Conservation (phyloP, 805 yeast species). For the Starmerella floris region DNA sequence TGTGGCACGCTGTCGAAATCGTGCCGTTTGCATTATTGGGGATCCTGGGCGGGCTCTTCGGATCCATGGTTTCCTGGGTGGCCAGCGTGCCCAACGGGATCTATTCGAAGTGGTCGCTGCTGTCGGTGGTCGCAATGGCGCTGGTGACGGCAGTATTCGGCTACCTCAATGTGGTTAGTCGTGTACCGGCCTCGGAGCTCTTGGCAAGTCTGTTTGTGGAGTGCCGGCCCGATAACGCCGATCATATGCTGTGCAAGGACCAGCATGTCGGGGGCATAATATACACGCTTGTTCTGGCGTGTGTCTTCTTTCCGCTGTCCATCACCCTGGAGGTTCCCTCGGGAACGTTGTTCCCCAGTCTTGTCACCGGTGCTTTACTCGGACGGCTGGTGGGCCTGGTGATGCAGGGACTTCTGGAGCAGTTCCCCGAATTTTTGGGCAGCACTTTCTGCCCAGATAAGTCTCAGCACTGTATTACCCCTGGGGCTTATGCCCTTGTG, state of each 20-base stretch:
- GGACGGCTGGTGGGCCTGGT: constrained; percentile 77
- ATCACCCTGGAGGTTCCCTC: constrained; percentile 72
- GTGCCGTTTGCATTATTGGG: constrained; percentile 65
- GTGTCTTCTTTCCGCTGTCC: constrained; percentile 50
- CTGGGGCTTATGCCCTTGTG: constrained; percentile 77
- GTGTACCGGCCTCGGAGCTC: constrained; percentile 27
- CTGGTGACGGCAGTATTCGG: constrained; percentile 37
- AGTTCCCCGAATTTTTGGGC: constrained; percentile 17
- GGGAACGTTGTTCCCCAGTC: constrained; percentile 93
- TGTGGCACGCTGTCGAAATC: constrained; percentile 60
- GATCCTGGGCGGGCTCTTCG: constrained; percentile 53
- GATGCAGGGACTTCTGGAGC: constrained; percentile 55
- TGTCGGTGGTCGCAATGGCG: constrained; percentile 37
- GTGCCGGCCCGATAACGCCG: constrained; percentile 31
- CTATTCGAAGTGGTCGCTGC: constrained; percentile 21
- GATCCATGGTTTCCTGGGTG: constrained; percentile 32
- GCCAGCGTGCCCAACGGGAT: constrained; percentile 6
- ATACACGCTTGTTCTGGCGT: constrained; percentile 38
- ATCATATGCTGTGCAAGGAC: constrained; percentile 11
- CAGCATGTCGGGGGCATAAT: constrained; percentile 23
- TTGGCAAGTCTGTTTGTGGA: constrained; percentile 57
- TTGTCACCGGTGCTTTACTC: constrained; percentile 92
- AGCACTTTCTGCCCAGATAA: constrained; percentile 31
- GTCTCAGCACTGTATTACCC: constrained; percentile 46
- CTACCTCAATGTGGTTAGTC: constrained; percentile 35